Evolutionary conservation across 495 filamentous ascomycete genomes (phyloP).

Genomic region (Penicillium cataractarum): DNA sequence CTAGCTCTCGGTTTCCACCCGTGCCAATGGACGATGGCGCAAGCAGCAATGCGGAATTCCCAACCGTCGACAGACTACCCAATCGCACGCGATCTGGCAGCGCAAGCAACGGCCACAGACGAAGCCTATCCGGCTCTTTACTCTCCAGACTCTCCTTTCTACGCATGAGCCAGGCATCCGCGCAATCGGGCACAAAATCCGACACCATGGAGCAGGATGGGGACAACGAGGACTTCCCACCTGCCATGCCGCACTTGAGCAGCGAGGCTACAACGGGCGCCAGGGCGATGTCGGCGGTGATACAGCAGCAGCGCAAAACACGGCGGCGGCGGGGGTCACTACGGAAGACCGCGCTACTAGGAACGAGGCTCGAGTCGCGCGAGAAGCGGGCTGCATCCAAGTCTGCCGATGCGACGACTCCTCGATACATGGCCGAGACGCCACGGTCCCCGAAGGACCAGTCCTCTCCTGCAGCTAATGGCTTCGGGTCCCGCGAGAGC

Average conservation of each 20-base stretch:
- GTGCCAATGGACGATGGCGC: slow-evolving; percentile 47
- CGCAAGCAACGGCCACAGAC: slow-evolving; percentile 58
- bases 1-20: slow-evolving; percentile 18
- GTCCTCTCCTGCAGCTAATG: slow-evolving; percentile 22
- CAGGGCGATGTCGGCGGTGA: slow-evolving; percentile 56
- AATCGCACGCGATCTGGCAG: slow-evolving; percentile 44
- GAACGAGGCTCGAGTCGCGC: slow-evolving; percentile 57
- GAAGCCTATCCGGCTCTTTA: slow-evolving; percentile 68
- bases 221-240: slow-evolving; percentile 34
- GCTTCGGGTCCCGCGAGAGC: slow-evolving; percentile 21
- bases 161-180: slow-evolving; percentile 51
- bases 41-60: slow-evolving; percentile 31
- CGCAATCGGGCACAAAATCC: slow-evolving; percentile 40
- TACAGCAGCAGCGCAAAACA: slow-evolving; percentile 68
- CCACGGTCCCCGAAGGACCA: slow-evolving; percentile 24
- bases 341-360: slow-evolving; percentile 77
- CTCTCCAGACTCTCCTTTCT: slow-evolving; percentile 56
- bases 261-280: slow-evolving; percentile 32
- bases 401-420: slow-evolving; percentile 37
- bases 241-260: slow-evolving; percentile 28
- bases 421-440: slow-evolving; percentile 18
- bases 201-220: slow-evolving; percentile 47
- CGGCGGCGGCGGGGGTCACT: slow-evolving; percentile 78
- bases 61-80: slow-evolving; percentile 33
- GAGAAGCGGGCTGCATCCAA: slow-evolving; percentile 48